Evolutionary conservation across 257 asterid genomes (phyloP).

Genomic region (Agastache rugosa): DNA sequence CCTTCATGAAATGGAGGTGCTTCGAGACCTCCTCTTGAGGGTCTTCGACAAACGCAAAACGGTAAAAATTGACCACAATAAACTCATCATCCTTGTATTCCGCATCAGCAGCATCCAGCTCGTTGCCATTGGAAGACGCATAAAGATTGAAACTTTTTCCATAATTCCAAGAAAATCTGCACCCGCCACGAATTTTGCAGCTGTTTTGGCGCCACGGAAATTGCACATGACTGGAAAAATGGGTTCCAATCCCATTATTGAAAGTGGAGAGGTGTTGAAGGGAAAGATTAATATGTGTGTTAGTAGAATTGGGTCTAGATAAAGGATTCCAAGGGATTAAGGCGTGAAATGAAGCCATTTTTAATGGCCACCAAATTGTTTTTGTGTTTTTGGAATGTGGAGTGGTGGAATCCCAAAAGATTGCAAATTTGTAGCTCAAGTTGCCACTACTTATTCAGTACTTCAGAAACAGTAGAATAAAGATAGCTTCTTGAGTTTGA

Average conservation of each 20-base stretch:
- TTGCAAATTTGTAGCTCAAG: neutral
- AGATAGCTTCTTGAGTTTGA: neutral
- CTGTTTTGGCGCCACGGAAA: neutral
- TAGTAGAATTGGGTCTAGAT: conserved; percentile 37
- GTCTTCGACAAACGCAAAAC: conserved; percentile 64
- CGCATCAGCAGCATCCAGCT: conserved; percentile 44
- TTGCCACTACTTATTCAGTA: neutral
- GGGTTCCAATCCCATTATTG: conserved; percentile 38
- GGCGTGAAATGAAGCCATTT: conserved; percentile 43
- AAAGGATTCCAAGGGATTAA: conserved; percentile 39
- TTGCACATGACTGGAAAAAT: conserved; percentile 27
- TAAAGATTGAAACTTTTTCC: conserved; percentile 39
- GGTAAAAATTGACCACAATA: conserved; percentile 86
- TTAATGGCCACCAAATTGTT: conserved; percentile 25
- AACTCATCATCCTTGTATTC: conserved; percentile 53
- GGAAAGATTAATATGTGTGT: conserved; percentile 20
- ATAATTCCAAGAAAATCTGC: conserved; percentile 33
- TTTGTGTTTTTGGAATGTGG: conserved; percentile 26
- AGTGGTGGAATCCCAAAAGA: conserved; percentile 1
- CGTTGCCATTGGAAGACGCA: conserved; percentile 48
- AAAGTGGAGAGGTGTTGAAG: conserved; percentile 20
- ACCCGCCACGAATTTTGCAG: neutral
- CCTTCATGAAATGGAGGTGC: conserved; percentile 93
- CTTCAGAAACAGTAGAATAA: neutral
- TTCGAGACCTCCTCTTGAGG: conserved; percentile 71